Base-by-base conservation (phyloP, 2,329 filamentous ascomycete species). In the Zymoseptoria brevis region DNA sequence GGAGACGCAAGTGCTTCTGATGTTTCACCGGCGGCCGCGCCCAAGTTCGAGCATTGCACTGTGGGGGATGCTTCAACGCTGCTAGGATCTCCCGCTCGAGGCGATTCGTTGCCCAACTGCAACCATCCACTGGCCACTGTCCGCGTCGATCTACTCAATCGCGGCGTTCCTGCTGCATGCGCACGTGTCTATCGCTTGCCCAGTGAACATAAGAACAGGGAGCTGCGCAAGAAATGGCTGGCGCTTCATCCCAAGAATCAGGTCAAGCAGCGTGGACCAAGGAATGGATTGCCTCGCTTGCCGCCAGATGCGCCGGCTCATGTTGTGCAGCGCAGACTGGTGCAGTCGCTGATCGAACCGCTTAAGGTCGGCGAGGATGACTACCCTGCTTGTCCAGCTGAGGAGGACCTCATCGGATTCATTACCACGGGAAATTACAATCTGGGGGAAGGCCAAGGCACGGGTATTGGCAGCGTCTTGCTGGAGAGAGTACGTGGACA, bases 131-230 rank as follows among this genome's bases (percentile, higher is more conserved):
- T 85, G 2, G 75, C 87, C 56, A 87, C 84, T 0, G 81, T 92
- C 52, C 83, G 81, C 54, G 77, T 97, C 57, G 84, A 78, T 0
- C 79, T 94, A 52, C 71, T 88, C 8, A 79, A 81, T 48, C 85
- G 90, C 58, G 93, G 94, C 24, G 82, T 87, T 0, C 88, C 87
- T 3, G 79, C 76, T 0, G 76, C 84, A 2, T 89, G 87, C 71
- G 90, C 93, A 3, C 84, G 94, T 41, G 86, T 97, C 64, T 99
- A 97, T 74, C 86, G 89, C 13, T 83, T 97, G 16, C 89, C 93
- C n/a, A 73, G 77, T 2, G 74, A 65, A 16, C 19, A 72, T 2
- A 51, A 49, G 8, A 11, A 60, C 35, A 50, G 56, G 4, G 75
- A 81, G 35, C 80, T 92, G 1, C 83, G 87, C 16, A 75, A 78